These are phyloP conservation scores for Trichothecium sympodiale DNA, from an alignment of 2,329 filamentous ascomycete genomes.

Conservation along the genomic window DNA sequence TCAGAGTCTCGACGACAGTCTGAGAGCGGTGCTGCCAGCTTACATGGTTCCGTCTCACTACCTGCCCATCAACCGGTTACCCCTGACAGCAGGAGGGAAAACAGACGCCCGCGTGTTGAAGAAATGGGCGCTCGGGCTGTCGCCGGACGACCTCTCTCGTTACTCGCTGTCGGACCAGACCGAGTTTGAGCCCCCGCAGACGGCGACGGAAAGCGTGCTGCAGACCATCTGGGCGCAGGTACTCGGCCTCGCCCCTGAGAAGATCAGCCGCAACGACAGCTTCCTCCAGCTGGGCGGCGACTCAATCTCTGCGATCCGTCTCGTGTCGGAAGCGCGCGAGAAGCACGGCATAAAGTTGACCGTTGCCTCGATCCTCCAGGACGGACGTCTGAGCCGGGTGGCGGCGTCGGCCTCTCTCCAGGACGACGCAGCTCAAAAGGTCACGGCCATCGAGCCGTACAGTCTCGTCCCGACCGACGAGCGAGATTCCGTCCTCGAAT, in stretches of 20 bases:
- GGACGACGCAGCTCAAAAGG: no score
- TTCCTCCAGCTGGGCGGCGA: constrained; percentile 52
- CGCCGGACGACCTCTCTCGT: no score
- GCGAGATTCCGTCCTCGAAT: no score
- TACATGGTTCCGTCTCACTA: constrained; percentile 3
- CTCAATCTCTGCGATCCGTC: constrained; percentile 49
- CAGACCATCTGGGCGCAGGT: constrained; percentile 4
- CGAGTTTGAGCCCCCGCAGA: no score
- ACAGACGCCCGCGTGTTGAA: no score
- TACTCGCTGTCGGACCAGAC: background rate
- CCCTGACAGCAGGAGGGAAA: constrained; percentile 1
- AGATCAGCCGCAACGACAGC: constrained; percentile 40
- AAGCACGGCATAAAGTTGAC: constrained; percentile 34
- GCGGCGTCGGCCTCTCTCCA: no score
- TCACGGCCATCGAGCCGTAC: no score
- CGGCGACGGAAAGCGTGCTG: constrained; percentile 1
- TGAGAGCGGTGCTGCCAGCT: background rate
- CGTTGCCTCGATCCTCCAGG: constrained; percentile 33
- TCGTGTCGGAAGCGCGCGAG: constrained; percentile 41
- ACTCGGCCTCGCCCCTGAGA: background rate
- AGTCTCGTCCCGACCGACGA: no score
- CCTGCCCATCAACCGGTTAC: background rate
- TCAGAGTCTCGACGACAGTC: no score
- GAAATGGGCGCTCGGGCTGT: no score
- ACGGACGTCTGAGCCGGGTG: constrained; percentile 28